A percentile compares a stretch with the other conserved stretches of the same genome.
These are phyloP conservation scores for Ambrosia hybrid DNA, from an alignment of 140 eudicot genomes.

Conservation along the genomic window DNA sequence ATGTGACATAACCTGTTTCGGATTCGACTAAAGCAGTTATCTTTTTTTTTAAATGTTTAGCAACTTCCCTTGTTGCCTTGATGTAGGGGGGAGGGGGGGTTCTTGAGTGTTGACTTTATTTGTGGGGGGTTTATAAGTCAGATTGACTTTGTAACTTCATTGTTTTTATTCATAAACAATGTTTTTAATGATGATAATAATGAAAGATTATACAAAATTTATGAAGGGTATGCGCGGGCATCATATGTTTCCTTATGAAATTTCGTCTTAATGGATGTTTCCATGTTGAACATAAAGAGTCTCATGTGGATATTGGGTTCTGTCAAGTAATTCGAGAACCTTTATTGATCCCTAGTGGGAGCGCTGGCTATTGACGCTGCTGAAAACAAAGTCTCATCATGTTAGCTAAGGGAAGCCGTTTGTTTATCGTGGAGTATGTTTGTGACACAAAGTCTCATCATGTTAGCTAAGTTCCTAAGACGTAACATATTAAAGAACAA, in stretches of 20 bases:
- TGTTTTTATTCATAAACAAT: conserved; percentile 27
- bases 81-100: conserved; percentile 1
- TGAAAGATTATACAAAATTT: conserved; percentile 31
- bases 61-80: conserved; percentile 48
- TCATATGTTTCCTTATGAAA: too few relatives aligned
- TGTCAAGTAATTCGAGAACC: too few relatives aligned
- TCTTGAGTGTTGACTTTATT: conserved; percentile 26
- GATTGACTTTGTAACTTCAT: conserved; percentile 24
- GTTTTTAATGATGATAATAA: conserved; percentile 31
- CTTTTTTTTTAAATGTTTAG: conserved; percentile 22
- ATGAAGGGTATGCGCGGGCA: neutral
- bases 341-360: too few relatives aligned
- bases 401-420: too few relatives aligned
- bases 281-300: neutral
- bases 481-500: too few relatives aligned
- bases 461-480: too few relatives aligned
- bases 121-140: conserved; percentile 10
- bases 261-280: neutral
- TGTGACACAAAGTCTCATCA: too few relatives aligned
- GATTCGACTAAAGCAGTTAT: conserved; percentile 13
- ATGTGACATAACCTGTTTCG: conserved; percentile 30
- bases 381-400: too few relatives aligned
- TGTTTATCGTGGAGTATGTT: too few relatives aligned
- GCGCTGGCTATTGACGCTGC: too few relatives aligned
- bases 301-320: too few relatives aligned